Evolutionary conservation across 2,329 filamentous ascomycete species (phyloP).

Genomic region (Lithohypha guttulata): DNA sequence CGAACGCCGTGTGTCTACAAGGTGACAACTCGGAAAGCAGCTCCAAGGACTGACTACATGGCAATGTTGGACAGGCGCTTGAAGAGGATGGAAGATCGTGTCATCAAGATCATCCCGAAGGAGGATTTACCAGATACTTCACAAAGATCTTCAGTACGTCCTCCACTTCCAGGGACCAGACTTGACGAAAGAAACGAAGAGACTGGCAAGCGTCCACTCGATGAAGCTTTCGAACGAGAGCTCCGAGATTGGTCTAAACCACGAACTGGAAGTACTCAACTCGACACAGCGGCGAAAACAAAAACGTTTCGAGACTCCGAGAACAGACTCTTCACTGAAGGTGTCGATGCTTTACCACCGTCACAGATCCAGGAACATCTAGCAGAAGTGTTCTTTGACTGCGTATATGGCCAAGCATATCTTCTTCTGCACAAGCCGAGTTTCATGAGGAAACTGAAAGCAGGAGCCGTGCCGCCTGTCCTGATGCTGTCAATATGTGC

Average conservation of each 20-base stretch:
- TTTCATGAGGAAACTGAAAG: slow-evolving; percentile 74
- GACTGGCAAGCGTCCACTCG: slow-evolving; percentile 68
- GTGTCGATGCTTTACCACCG: slow-evolving; percentile 67
- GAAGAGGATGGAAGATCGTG: slow-evolving; percentile 94
- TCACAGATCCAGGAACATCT: slow-evolving; percentile 88
- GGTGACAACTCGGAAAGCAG: slow-evolving; percentile 85
- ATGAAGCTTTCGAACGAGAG: slow-evolving; percentile 77
- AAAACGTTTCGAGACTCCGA: slow-evolving; percentile 57
- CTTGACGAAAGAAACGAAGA: slow-evolving; percentile 26
- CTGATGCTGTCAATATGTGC: slow-evolving; percentile 89
- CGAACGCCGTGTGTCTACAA: slow-evolving; percentile 96
- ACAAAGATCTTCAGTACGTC: slow-evolving; percentile 74
- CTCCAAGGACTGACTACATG: slow-evolving; percentile 95
- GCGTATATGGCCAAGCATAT: slow-evolving; percentile 89
- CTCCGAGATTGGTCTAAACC: slow-evolving; percentile 69
- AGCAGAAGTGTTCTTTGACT: slow-evolving; percentile 90
- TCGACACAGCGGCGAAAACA: slow-evolving; percentile 40
- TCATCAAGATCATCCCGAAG: slow-evolving; percentile 90
- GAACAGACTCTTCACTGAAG: slow-evolving; percentile 67
- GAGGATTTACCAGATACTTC: slow-evolving; percentile 64
- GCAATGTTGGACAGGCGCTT: slow-evolving; percentile 93
- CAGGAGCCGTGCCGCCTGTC: slow-evolving; percentile 74
- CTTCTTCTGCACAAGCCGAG: slow-evolving; percentile 92
- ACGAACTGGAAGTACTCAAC: slow-evolving; percentile 23
- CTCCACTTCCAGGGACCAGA: slow-evolving; percentile 50